Evolutionary conservation across 805 yeast genomes (phyloP), one percentile per base, ranked within the genome.

Genomic region (Myxozyma sirexii): DNA sequence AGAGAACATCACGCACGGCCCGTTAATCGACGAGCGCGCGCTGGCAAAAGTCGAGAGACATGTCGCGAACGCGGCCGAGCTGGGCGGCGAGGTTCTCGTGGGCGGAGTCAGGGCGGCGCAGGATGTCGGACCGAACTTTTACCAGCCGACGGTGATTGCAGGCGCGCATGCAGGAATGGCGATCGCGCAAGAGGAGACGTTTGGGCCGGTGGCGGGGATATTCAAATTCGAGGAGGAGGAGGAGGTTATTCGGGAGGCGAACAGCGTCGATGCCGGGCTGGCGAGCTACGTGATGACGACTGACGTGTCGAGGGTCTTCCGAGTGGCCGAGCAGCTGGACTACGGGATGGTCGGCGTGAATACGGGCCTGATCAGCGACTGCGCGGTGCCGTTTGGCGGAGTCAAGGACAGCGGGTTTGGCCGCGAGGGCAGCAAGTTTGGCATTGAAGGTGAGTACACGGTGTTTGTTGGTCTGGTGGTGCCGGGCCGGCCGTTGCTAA

Each of bases 321-420:
- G 80, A 56, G 82, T 86, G 7, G 84, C 88, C 33, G 91, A 87
- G 73, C 82, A 78, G 26, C 77, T 89, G 54, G 84, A 89, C 65
- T 83, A 80, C 29, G 96, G 96, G 49, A 89, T 89, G 96, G 81
- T 89, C 54, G 94, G 94, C 43, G 84, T 83, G 58, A 89, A 89
- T 74, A 83, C 90, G 10, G 94, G 94, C 27, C 75, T 81, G 10
- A 81, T 89, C 56, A 82, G 89, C 17, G 93, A 77, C 65, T 69
- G 74, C n/a, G 75, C 78, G 24, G 66, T 75, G 49, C 80, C 80
- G 21, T 80, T 80, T 60, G 84, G 90, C 35, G 90, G 90, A 56
- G 76, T 85, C 49, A 83, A 83, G 65, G 83, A 83, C 67, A 81
- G 86, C 26, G 90, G 90, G 0, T 84, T 83, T 69, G 90, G 90